Evolutionary conservation across 306 rosid genomes (phyloP), one percentile per base, ranked within the genome.

Genomic region (Prunus davidiana): DNA sequence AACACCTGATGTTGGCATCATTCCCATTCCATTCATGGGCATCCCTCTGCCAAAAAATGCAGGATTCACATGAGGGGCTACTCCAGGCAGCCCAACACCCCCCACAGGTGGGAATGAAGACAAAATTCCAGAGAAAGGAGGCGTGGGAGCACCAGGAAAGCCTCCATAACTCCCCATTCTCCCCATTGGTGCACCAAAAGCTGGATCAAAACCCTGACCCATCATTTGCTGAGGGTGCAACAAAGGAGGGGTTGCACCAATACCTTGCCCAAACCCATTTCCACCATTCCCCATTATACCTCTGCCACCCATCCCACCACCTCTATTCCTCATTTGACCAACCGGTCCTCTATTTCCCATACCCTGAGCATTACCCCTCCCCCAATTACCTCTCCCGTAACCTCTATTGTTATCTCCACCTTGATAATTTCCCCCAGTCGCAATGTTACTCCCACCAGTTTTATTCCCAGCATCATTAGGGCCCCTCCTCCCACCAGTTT

Each of bases 1-100:
- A 71, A 92, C 88, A 50, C 93, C 93, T 0, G 98, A 68, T 20
- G 90, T 20, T 0, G 96, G 96, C 90, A 96, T 96, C 99, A 96
- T 96, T 72, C 99, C 98, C 98, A 96, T 90, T 64, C 99, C 99
- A 73, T 89, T 91, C 86, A 91, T 82, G 51, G 96, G 97, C 96
- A 96, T 96, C 60, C 97, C 99, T 77, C 99, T 88, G 46, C 98
- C 98, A 12, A 96, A 92, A 84, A 92, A 96, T 46, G 99, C 99
- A 6, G 98, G 98, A 79, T 96, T 96, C 74, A 96, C 98, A 85
- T 96, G 98, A 57, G 97, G 99, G 56, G 99, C 98, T 2, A 92
- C 96, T 55, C 97, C 98, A 83, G 93, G 97, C 80, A 95, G 81
- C 63, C 99, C 97, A 77, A 91, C 92, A 77, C 93, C 93, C 65